Base-by-base conservation (phyloP, 208 protist species). In the Trypanosoma boissoni region DNA sequence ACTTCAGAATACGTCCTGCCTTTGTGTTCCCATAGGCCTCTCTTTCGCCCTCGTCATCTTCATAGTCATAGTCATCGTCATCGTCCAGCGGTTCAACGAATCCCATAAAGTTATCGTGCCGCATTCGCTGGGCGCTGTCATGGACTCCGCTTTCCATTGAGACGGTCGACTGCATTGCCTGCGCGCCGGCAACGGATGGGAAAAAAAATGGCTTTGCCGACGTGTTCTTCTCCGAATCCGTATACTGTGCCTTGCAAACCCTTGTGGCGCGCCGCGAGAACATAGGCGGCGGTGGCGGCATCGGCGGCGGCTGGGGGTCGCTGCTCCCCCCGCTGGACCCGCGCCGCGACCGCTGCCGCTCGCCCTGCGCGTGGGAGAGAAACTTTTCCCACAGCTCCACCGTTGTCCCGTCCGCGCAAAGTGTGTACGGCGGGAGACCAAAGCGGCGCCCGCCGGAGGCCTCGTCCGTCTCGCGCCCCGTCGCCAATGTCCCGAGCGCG, bases 381-480 rank as follows among this genome's bases (percentile, higher is more conserved):
- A 78, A 69, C 23, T 59, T 36, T 0, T 1, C 46, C 77, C 78
- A 80, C 27, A 64, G 29, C 21, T 3, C 36, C 7, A 48, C 58
- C 4, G 18, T 41, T 24, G 34, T 53, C 24, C 14, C 52, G 18
- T 42, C 45, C 1, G 34, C 12, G 43, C 71, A 49, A 2, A 65
- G 23, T 1, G 12, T 4, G 52, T 79, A 78, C 16, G 74, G 63
- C 0, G 24, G 54, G 24, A 86, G 66, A 2, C 56, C 60, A 50
- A 72, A 79, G 28, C 70, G 74, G 10, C 48, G 45, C 34, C 78
- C 74, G 29, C 63, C 53, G 9, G 58, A 66, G 44, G 42, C 32
- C 20, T 60, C 73, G 63, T 80, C 74, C 27, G 59, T 42, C 45
- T 79, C 66, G 16, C 80, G 75, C 2, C 76, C 80, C 12, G 60